A percentile compares a stretch with the other conserved stretches of the same genome.
These are phyloP conservation scores for Backusella circina DNA, from an alignment of 192 early-diverging fungal species.

Conservation along the genomic window DNA sequence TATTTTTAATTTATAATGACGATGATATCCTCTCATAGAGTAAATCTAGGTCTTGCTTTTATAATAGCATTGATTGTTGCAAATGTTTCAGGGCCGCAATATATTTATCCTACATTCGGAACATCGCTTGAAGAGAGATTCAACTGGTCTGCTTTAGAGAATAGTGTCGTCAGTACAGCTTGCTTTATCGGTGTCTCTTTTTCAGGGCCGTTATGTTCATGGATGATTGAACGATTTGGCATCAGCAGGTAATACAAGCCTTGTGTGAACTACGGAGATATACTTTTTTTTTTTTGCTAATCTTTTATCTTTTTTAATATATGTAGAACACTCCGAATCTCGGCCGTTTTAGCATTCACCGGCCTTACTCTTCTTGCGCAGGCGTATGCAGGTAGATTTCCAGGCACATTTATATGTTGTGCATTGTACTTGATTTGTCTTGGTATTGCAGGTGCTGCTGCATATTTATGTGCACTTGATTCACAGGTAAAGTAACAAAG, in stretches of 20 bases:
- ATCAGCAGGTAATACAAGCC: not conserved
- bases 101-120: conserved; percentile 27
- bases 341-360: conserved; percentile 11
- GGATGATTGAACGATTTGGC: conserved; percentile 17
- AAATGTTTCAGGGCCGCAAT: conserved; percentile 30
- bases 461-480: conserved; percentile 25
- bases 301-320: not conserved
- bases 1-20: not conserved
- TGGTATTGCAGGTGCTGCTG: conserved; percentile 18
- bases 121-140: conserved; percentile 15
- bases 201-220: conserved; percentile 25
- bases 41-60: not conserved
- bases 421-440: conserved; percentile 12
- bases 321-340: conserved; percentile 13
- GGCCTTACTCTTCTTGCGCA: conserved; percentile 21
- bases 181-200: conserved; percentile 26
- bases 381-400: conserved; percentile 18
- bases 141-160: conserved; percentile 22
- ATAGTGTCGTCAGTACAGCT: conserved; percentile 29
- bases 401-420: conserved; percentile 9
- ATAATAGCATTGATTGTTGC: conserved; percentile 21
- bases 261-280: not conserved
- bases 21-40: not conserved
- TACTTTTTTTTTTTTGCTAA: not conserved
- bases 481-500: conserved; percentile 17